Conservation (phyloP, 163 green algal species). For the Smithsoniella earleae region DNA sequence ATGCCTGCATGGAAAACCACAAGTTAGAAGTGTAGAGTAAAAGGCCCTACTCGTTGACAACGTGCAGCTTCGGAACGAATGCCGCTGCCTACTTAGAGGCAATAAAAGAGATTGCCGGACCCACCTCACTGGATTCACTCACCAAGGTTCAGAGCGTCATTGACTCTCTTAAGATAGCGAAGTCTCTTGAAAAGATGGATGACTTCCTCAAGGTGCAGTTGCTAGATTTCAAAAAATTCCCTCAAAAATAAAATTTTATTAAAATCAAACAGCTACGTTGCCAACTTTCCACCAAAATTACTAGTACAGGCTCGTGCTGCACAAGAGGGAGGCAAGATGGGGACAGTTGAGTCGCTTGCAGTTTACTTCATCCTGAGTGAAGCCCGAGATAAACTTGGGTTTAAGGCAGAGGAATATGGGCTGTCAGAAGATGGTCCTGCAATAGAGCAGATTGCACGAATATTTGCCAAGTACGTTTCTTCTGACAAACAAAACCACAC, state of each 20-base stretch:
- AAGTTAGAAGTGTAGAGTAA: too few species aligned
- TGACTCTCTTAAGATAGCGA: slow-evolving; percentile 48
- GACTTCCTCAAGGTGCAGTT: slow-evolving; percentile 39
- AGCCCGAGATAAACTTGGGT: slow-evolving; percentile 46
- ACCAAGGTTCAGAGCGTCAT: slow-evolving; percentile 42
- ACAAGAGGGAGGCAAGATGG: neutral
- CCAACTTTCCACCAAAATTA: neutral
- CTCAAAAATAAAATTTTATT: neutral
- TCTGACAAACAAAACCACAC: too few species aligned
- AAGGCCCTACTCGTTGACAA: too few species aligned
- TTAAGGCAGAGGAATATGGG: slow-evolving; percentile 43
- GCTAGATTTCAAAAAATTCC: neutral
- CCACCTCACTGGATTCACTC: slow-evolving; percentile 30
- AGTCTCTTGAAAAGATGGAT: slow-evolving; percentile 43
- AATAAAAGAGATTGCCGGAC: slow-evolving; percentile 48
- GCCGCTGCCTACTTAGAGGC: slow-evolving; percentile 49
- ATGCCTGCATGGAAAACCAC: too few species aligned
- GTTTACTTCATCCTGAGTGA: slow-evolving; percentile 52
- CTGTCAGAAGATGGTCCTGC: slow-evolving; percentile 44
- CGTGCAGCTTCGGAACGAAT: slow-evolving; percentile 50
- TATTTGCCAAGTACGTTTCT: slow-evolving; percentile 31
- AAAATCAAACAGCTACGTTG: neutral
- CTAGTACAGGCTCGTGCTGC: neutral
- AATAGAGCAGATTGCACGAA: slow-evolving; percentile 52
- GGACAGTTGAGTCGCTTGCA: slow-evolving; percentile 51